Base-by-base conservation (phyloP, 495 filamentous ascomycete species). In the Hypoxylon lenormandii region DNA sequence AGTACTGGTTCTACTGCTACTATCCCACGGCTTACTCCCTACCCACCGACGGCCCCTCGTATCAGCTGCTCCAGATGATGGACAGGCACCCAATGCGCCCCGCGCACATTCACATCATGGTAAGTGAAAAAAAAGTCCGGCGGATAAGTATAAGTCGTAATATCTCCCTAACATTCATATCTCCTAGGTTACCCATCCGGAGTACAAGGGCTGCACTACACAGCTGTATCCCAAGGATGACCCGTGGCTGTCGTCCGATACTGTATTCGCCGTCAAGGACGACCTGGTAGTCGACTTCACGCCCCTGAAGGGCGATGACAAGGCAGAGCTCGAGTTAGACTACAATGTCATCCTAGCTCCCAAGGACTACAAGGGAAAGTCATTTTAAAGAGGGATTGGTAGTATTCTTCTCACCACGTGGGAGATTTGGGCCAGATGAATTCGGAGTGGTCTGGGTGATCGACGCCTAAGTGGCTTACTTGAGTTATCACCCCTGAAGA, bases 51-150 rank as follows among this genome's bases (percentile, higher is more conserved):
- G 89, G 82, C 4, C 90, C 92, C 61, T 87, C 89, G 58, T 89
- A 85, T 74, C 83, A 85, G 56, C 83, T 95, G 16, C 84, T 95
- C 54, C 79, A 83, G 50, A 74, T 89, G 50, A 85, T 95, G 81
- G 90, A 93, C 80, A 85, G 91, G 60, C 90, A 94, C 77, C 90
- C 91, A n/a, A 91, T 89, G 82, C 82, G 92, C 22, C 92, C 92
- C 33, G 92, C 90, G 37, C 91, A 94, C 73, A 93, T 96, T 67
- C 92, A 96, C 77, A 90, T 94, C 67, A 89, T 93, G 79, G 88
- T 90, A 78, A 75, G 85, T 85, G n/a, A 16, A 19, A n/a, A n/a
- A n/a, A n/a, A n/a, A 11, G 16, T 21, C 42, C 16, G 13, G 7
- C 8, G 21, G 7, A 36, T 13, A 15, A 15, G 5, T 40, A 6